Evolutionary conservation across 371 early-diverging fungal genomes (phyloP).

Genomic region (Mucor lusitanicus): DNA sequence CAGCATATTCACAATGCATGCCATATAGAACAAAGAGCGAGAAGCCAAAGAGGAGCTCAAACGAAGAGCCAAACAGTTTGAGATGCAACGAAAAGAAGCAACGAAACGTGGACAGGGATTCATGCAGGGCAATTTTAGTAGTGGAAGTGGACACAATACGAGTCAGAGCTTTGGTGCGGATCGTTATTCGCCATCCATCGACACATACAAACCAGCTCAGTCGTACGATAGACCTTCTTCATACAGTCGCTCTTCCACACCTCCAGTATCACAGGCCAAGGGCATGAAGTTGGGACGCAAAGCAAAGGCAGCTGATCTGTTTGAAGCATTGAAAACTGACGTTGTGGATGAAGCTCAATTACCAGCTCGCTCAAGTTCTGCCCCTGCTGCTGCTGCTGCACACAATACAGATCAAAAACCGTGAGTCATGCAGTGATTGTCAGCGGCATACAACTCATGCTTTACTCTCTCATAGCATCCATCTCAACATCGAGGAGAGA

Average conservation of each 20-base stretch:
- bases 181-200: conserved; percentile 48
- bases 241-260: conserved; percentile 26
- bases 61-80: conserved; percentile 88
- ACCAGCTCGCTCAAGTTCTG: not conserved
- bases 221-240: conserved; percentile 26
- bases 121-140: conserved; percentile 54
- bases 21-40: conserved; percentile 85
- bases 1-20: too few relatives aligned
- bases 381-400: conserved; percentile 28
- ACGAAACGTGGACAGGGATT: conserved; percentile 70
- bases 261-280: conserved; percentile 61
- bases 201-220: conserved; percentile 33
- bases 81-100: conserved; percentile 86
- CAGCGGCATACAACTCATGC: too few relatives aligned
- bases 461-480: conserved; percentile 65
- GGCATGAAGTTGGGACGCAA: conserved; percentile 96
- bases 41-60: conserved; percentile 96
- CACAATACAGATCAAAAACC: conserved; percentile 13
- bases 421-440: not conserved
- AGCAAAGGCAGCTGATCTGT: conserved; percentile 71
- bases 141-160: conserved; percentile 27
- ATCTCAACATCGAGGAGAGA: conserved; percentile 86
- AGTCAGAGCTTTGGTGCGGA: conserved; percentile 27
- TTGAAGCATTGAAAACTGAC: conserved; percentile 86
- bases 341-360: conserved; percentile 43